These are phyloP conservation scores for Kockiozyma suomiensis DNA, from an alignment of 805 yeast species.

Conservation along the genomic window DNA sequence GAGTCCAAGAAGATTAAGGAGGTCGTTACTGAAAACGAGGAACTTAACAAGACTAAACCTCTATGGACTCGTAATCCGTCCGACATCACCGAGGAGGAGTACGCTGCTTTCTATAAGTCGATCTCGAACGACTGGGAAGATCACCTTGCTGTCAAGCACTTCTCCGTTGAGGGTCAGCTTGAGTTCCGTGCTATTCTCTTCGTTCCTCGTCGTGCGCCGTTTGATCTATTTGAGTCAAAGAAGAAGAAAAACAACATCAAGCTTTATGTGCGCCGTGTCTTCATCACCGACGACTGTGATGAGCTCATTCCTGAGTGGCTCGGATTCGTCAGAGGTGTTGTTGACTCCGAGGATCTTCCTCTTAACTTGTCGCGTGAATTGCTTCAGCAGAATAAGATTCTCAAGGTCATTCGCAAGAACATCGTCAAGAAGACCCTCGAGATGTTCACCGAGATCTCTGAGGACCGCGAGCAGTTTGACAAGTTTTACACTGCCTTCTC, in stretches of 20 bases:
- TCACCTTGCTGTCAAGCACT: slow-evolving; percentile 98
- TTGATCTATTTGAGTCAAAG: slow-evolving; percentile 96
- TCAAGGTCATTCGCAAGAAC: slow-evolving; percentile 99
- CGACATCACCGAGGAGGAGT: slow-evolving; percentile 96
- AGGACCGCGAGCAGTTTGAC: slow-evolving; percentile 97
- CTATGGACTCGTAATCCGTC: slow-evolving; percentile 99
- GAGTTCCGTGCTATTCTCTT: slow-evolving; percentile 98
- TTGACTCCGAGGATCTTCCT: slow-evolving; percentile 99
- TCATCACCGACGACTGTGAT: slow-evolving; percentile 99
- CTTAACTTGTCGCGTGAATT: slow-evolving; percentile 99
- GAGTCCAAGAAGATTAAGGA: slow-evolving; percentile 91
- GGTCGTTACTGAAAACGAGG: slow-evolving; percentile 93
- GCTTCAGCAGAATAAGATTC: slow-evolving; percentile 99
- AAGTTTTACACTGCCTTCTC: slow-evolving; percentile 97
- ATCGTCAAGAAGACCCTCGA: slow-evolving; percentile 97
- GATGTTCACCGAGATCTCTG: slow-evolving; percentile 98
- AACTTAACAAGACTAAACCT: slow-evolving; percentile 98
- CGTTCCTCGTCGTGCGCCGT: slow-evolving; percentile 99
- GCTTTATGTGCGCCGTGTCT: slow-evolving; percentile 98
- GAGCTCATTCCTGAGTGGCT: slow-evolving; percentile 99
- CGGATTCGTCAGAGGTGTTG: slow-evolving; percentile 97
- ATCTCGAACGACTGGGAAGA: slow-evolving; percentile 99
- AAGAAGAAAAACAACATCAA: slow-evolving; percentile 99
- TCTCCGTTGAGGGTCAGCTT: slow-evolving; percentile 99
- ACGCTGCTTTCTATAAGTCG: slow-evolving; percentile 98